Evolutionary conservation across 2,329 filamentous ascomycete genomes (phyloP).

Genomic region (Trichocomaceae sp.): DNA sequence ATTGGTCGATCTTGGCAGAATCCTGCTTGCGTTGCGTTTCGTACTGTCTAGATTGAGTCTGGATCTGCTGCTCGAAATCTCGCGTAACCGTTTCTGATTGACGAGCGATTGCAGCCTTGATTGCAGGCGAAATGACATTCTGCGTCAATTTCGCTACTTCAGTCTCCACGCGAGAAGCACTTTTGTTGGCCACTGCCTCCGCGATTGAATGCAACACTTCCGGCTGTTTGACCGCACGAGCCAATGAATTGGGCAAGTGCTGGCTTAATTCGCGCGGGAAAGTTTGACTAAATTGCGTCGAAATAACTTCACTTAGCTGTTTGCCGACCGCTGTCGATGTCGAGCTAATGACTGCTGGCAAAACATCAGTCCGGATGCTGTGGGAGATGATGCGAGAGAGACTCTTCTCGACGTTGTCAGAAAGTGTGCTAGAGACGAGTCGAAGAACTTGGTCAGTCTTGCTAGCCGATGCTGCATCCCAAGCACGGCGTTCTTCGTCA

Average conservation of each 20-base stretch:
- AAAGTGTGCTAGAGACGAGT: constrained; percentile 61
- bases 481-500: constrained; percentile 62
- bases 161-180: constrained; percentile 62
- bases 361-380: constrained; percentile 66
- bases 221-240: constrained; percentile 63
- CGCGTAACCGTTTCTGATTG: constrained; percentile 61
- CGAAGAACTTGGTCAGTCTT: constrained; percentile 64
- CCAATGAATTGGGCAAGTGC: constrained; percentile 60
- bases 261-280: constrained; percentile 69
- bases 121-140: constrained; percentile 58
- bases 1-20: constrained; percentile 54
- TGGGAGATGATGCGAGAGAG: constrained; percentile 68
- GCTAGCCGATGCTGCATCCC: constrained; percentile 56
- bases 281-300: constrained; percentile 57
- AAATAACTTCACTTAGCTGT: constrained; percentile 62
- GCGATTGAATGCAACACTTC: constrained; percentile 66
- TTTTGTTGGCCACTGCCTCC: constrained; percentile 62
- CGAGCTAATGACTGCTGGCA: constrained; percentile 66
- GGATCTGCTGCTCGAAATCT: constrained; percentile 59
- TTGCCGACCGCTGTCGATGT: constrained; percentile 64
- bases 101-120: constrained; percentile 59
- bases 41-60: constrained; percentile 46
- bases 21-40: constrained; percentile 49
- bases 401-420: constrained; percentile 67
- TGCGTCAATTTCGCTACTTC: constrained; percentile 58